These are phyloP conservation scores for Xylariaceae sp. DNA, from an alignment of 2,329 filamentous ascomycete genomes.

Conservation along the genomic window DNA sequence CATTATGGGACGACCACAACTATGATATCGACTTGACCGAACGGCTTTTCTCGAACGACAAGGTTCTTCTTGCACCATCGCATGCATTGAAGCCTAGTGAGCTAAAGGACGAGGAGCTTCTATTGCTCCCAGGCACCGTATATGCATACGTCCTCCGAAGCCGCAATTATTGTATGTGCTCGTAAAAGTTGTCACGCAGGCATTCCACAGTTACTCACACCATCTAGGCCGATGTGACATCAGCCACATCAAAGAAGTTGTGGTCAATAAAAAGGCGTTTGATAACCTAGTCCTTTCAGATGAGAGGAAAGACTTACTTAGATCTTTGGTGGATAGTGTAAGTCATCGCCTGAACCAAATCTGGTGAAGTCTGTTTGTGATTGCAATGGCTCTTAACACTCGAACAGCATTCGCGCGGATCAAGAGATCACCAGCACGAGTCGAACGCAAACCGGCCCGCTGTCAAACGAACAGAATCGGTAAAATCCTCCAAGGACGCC, in stretches of 20 bases:
- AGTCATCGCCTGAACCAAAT: background rate
- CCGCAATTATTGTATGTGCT: constrained; percentile 14
- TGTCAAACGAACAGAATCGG: too few relatives aligned
- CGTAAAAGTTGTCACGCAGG: background rate
- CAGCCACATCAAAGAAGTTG: constrained; percentile 10
- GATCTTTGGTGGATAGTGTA: constrained; percentile 12
- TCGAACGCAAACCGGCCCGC: constrained; percentile 31
- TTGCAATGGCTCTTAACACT: background rate
- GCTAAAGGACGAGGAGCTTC: constrained; percentile 10
- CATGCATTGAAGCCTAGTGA: constrained; percentile 8
- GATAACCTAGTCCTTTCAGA: constrained; percentile 12
- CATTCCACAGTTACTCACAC: background rate
- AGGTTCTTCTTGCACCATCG: constrained; percentile 4
- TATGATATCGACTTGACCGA: constrained; percentile 13
- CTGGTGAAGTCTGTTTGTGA: background rate
- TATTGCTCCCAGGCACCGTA: constrained; percentile 9
- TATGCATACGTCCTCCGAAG: constrained; percentile 16
- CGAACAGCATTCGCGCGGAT: background rate
- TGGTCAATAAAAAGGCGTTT: constrained; percentile 9
- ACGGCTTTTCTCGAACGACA: constrained; percentile 7
- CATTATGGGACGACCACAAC: constrained; percentile 11
- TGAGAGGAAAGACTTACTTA: constrained; percentile 6
- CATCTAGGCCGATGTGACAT: constrained; percentile 5
- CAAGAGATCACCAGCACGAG: background rate
- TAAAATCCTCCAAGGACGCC: too few relatives aligned